phyloP scores from a whole-genome alignment of 257 asterid species.

The Penstemon newberryi region DNA sequence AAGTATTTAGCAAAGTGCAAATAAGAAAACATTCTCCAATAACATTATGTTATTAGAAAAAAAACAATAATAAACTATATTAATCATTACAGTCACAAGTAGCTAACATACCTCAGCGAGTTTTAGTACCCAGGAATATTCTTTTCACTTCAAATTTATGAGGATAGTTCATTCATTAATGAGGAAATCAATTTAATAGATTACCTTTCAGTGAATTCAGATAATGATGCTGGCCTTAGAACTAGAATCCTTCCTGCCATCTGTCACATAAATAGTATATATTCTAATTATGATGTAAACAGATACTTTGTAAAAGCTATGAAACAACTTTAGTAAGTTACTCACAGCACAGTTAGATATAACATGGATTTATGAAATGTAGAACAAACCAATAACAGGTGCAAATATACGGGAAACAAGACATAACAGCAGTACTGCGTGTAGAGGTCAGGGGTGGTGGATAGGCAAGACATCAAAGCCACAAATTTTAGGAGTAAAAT shows the following conservation, averaged over 20 bases:
- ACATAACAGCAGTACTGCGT: neutral
- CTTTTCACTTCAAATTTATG: conserved; percentile 16
- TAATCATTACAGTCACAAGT: neutral
- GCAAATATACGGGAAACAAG: conserved; percentile 7
- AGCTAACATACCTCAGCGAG: neutral
- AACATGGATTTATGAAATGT: neutral
- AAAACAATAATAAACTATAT: neutral
- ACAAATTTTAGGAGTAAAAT: neutral
- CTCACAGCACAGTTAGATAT: neutral
- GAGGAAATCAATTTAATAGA: conserved; percentile 22
- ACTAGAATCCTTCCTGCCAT: conserved; percentile 89
- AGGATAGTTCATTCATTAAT: conserved; percentile 21
- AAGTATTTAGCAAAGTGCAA: neutral
- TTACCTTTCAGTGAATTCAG: conserved; percentile 77
- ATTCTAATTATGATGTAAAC: neutral
- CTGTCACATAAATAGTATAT: conserved; percentile 38
- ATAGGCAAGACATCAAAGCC: neutral
- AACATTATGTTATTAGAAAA: neutral
- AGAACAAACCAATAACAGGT: neutral
- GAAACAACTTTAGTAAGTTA: neutral
- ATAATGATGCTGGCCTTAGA: conserved; percentile 66
- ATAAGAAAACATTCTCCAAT: neutral
- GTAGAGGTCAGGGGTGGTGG: no score
- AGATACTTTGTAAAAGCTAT: neutral
- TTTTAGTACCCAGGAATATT: conserved; percentile 22